phyloP scores from a whole-genome alignment of 495 filamentous ascomycete genomes.

The Chaetomium tenue region DNA sequence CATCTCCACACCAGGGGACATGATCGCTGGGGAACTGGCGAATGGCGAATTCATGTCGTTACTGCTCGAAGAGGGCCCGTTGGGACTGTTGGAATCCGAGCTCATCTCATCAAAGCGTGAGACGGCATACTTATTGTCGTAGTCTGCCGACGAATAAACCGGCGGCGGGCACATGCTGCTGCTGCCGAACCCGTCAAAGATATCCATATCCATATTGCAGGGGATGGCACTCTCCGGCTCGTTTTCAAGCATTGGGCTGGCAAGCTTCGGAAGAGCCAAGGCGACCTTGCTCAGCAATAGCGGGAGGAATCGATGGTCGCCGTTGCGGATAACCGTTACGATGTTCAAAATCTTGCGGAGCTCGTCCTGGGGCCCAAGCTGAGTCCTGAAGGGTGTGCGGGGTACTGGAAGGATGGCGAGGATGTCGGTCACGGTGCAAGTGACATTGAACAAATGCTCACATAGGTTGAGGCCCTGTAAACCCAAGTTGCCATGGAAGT shows the following conservation, averaged over 20 bases:
- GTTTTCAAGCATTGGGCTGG: conserved; percentile 54
- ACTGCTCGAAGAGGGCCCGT: conserved; percentile 32
- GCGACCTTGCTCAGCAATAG: conserved; percentile 67
- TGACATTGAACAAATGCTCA: conserved; percentile 75
- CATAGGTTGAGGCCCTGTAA: conserved; percentile 62
- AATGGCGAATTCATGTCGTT: conserved; percentile 50
- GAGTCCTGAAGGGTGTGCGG: conserved; percentile 57
- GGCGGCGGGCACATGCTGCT: conserved; percentile 49
- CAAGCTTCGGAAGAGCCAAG: conserved; percentile 61
- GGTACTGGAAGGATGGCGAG: conserved; percentile 63
- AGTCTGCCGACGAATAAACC: conserved; percentile 35
- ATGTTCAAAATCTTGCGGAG: conserved; percentile 67
- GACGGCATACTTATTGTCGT: conserved; percentile 39
- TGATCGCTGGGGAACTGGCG: conserved; percentile 44
- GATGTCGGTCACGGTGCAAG: conserved; percentile 70
- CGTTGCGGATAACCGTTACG: conserved; percentile 65
- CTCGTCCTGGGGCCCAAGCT: conserved; percentile 69
- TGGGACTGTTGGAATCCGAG: conserved; percentile 41
- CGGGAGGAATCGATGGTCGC: conserved; percentile 67
- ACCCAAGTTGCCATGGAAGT: conserved; percentile 67
- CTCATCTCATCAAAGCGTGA: conserved; percentile 45
- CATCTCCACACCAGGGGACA: conserved; percentile 47
- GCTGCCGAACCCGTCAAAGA: conserved; percentile 58
- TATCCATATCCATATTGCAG: conserved; percentile 55
- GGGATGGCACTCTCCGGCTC: conserved; percentile 45